A percentile compares a stretch with the other conserved stretches of the same genome.
phyloP scores from a whole-genome alignment of 768 basidiomycete species.

The Leccinellum albellum region DNA sequence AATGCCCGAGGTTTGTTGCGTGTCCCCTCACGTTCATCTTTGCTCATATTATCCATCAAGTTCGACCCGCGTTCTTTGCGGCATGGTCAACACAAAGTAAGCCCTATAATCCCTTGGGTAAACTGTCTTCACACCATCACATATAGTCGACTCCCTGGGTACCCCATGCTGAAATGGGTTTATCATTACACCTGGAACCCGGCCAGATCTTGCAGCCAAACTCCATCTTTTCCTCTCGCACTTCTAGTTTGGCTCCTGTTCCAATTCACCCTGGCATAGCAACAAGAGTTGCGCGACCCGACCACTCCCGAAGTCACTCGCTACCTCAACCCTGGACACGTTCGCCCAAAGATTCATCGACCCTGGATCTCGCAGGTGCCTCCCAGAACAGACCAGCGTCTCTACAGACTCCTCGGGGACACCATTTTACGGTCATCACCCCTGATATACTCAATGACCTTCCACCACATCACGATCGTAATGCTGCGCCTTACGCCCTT shows the following conservation, averaged over 20 bases:
- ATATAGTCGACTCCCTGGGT: conserved; percentile 9
- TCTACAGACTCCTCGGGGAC: conserved; percentile 14
- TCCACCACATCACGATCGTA: conserved; percentile 9
- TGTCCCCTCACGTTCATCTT: background rate
- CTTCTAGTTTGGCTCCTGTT: background rate
- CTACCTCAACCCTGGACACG: conserved; percentile 3
- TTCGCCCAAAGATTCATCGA: background rate
- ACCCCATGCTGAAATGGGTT: conserved; percentile 23
- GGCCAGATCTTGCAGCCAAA: conserved; percentile 54
- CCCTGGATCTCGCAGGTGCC: background rate
- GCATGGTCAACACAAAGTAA: conserved; percentile 15
- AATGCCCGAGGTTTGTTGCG: conserved; percentile 23
- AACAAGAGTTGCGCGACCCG: background rate
- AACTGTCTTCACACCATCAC: conserved; percentile 8
- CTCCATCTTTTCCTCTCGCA: conserved; percentile 10
- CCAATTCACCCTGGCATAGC: conserved; percentile 1
- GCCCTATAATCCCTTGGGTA: conserved; percentile 1
- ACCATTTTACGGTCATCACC: conserved; percentile 6
- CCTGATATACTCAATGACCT: conserved; percentile 5
- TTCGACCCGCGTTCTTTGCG: conserved; percentile 5
- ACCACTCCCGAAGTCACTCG: conserved; percentile 13
- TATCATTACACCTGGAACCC: conserved; percentile 49
- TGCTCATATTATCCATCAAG: conserved; percentile 16
- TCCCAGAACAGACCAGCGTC: conserved; percentile 4
- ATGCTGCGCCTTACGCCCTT: conserved; percentile 12